Base-by-base conservation (phyloP, 768 basidiomycete genomes). In the Leccinum pellstonianum region DNA sequence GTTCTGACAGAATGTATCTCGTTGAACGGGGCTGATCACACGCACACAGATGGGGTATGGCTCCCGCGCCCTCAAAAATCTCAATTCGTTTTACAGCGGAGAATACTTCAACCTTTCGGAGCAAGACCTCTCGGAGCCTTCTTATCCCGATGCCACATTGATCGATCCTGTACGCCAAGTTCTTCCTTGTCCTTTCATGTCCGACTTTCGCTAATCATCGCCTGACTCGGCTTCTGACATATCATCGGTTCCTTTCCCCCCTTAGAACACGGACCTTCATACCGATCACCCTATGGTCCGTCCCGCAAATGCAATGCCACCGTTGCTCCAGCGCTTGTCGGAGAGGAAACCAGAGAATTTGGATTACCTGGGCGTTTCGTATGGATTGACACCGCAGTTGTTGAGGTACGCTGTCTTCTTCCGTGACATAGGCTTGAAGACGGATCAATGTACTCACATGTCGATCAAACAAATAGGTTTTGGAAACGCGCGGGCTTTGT, bases 311-410 rank as follows among this genome's bases (percentile, higher is more conserved):
- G 82, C 84, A 43, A 97, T 98, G 93, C 95, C 95, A 0, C 95
- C 96, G 1, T 81, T 99, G 4, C 82, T 99, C 1, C 93, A 95
- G 67, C 86, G 94, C 3, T 81, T 98, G 4, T 86, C 91, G 1
- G 95, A 98, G 70, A 83, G 90, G 33, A 91, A 88, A 72, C 96
- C 96, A 0, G 95, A 98, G 69, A 79, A 76, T 31, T 79, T 99
- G 23, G 96, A 98, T 74, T 99, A 96, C 69, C 79, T 99, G 6
- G 96, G 97, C 49, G 96, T 98, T 3, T 96, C 94, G 14, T 99
- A 96, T 70, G 97, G 97, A 6, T 78, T 99, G 53, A 98, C 95
- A 0, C 83, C 91, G 5, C 87, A 84, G 63, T 80, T 98, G 1
- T 81, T 98, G 43, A 80, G 89, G 88, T 88, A 52, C 14, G 77